Evolutionary conservation across 306 rosid genomes (phyloP).

Genomic region (Ormosia semicastrata): DNA sequence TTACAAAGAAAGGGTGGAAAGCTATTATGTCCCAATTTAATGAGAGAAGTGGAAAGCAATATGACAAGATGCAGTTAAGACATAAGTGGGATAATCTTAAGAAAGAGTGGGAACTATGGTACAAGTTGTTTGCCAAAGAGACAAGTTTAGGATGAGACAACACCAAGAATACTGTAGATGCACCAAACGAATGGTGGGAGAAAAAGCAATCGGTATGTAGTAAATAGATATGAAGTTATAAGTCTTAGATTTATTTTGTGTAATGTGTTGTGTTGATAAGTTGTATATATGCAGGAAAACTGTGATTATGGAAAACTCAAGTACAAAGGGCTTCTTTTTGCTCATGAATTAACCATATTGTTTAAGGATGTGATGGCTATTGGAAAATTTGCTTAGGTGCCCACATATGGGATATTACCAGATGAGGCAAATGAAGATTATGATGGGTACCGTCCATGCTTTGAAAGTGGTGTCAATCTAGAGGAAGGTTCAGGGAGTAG

Average conservation of each 20-base stretch:
- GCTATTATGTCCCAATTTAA: no score
- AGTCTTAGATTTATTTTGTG: not conserved
- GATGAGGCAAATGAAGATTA: not conserved
- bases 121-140: not conserved
- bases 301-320: no score
- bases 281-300: not conserved
- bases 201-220: not conserved
- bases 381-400: not conserved
- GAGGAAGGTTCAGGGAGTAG: not conserved
- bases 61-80: conserved; percentile 42
- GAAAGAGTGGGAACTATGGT: not conserved
- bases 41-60: no score
- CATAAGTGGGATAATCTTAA: conserved; percentile 11
- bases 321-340: no score
- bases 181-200: not conserved
- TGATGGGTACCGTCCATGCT: not conserved
- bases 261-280: not conserved
- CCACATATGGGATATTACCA: not conserved
- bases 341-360: no score
- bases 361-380: not conserved
- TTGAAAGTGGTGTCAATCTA: not conserved
- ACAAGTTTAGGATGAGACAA: no score
- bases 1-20: not conserved
- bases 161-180: not conserved
- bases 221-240: not conserved